Percentiles rank a stretch among this genome's conserved stretches.
These are phyloP conservation scores for Metarhizium guizhouense DNA, from an alignment of 2,329 filamentous ascomycete species.

Conservation along the genomic window DNA sequence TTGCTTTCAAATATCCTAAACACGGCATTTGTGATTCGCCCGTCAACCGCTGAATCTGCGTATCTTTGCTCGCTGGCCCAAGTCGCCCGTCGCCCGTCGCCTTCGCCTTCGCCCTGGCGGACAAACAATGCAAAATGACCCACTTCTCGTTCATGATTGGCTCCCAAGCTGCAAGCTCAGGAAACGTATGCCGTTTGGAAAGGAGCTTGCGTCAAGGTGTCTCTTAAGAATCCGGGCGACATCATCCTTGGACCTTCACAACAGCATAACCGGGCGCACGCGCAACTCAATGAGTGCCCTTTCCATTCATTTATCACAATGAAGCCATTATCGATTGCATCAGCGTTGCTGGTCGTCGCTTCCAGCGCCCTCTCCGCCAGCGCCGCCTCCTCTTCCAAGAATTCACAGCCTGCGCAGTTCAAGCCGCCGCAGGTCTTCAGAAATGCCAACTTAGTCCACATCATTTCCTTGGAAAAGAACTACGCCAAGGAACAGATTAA, in stretches of 20 bases:
- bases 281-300: conserved; percentile 25
- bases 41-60: too few relatives aligned
- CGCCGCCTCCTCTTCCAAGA: conserved; percentile 44
- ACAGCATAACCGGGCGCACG: conserved; percentile 14
- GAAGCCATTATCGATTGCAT: conserved; percentile 39
- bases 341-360: conserved; percentile 51
- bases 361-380: conserved; percentile 35
- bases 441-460: conserved; percentile 84
- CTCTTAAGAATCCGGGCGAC: background rate
- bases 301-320: conserved; percentile 22
- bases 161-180: conserved; percentile 1
- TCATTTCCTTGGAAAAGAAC: conserved; percentile 86
- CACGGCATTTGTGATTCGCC: too few relatives aligned
- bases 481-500: conserved; percentile 88
- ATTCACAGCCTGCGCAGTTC: conserved; percentile 57
- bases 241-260: conserved; percentile 7
- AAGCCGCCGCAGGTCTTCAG: conserved; percentile 85
- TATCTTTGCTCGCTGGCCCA: too few relatives aligned
- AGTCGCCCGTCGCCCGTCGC: too few relatives aligned
- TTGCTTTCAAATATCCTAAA: too few relatives aligned
- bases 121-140: background rate
- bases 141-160: background rate
- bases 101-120: background rate
- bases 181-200: conserved; percentile 27
- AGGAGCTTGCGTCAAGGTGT: conserved; percentile 5